Evolutionary conservation across 768 basidiomycete species (phyloP), one percentile per base, ranked within the genome.

Genomic region (Rhodosporidiobolus sp.): DNA sequence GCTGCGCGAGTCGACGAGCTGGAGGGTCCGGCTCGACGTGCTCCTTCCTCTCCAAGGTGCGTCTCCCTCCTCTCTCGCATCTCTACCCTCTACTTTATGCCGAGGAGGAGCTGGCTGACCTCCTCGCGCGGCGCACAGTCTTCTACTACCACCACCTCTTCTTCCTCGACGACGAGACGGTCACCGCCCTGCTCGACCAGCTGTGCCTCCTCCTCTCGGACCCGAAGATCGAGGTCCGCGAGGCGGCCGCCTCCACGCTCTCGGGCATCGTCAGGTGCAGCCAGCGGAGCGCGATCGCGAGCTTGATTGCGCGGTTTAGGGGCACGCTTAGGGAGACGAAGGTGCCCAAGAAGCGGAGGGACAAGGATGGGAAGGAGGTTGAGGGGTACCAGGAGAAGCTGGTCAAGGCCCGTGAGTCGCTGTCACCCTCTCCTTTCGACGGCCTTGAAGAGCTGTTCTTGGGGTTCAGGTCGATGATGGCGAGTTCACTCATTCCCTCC

Each of bases 1-100:
- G 19, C 90, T 95, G 73, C 86, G 87, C 78, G 85, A 83, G 12
- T 91, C 91, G 35, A 85, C 89, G 26, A 91, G 91, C 1, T 96
- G 92, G 92, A 86, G 87, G 78, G 89, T 93, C 26, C 87, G 92
- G 35, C 83, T 94, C 67, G 92, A 93, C 80, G 90, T 90, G 32
- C 82, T 96, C 64, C 92, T 92, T 8, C 84, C 94, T 26, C 85
- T 95, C 20, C 78, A 79, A 59, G 73, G 77, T 77, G n/a, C 50
- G 74, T 45, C 43, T 17, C 28, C 22, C 1, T 53, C 28, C 24
- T 14, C n/a, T 17, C 4, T 38, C 34, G n/a, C n/a, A 1, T 43
- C 38, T 19, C n/a, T 28, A 14, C 34, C n/a, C n/a, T n/a, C n/a
- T n/a, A n/a, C n/a, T n/a, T n/a, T n/a, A n/a, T n/a, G n/a, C n/a